Evolutionary conservation across 148 eudicot species (phyloP), one percentile per base, ranked within the genome.

Genomic region (Camellia lanceoleosa): DNA sequence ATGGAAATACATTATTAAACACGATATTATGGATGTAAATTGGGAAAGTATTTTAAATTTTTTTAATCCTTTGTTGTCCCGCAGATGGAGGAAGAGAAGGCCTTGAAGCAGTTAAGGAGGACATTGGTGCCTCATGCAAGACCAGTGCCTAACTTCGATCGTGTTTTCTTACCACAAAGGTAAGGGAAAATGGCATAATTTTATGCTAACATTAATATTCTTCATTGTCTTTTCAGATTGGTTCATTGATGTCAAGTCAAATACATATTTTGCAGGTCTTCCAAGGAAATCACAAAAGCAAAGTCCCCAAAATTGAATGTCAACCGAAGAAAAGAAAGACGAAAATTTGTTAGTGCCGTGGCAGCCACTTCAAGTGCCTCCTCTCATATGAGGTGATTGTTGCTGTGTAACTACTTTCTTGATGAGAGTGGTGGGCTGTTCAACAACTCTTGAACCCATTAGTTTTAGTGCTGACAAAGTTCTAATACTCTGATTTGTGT

Each of bases 21-120:
- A 30, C 38, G 38, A 14, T 46, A 15, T n/a, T n/a, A 47, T 7
- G 7, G 13, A 47, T 71, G 18, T n/a, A n/a, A 5, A 7, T 9
- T 73, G n/a, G 23, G 62, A 13, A 54, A 10, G 61, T 63, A 62
- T 49, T 54, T 30, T 23, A 43, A 56, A 60, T 54, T 71, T 30
- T 30, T 30, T 30, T 68, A n/a, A 8, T 19, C 18, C 14, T n/a
- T 67, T 46, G 60, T 66, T 30, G 19, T 41, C 70, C 41, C 73
- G 59, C 83, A 95, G 97, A 92, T 96, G 97, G 99, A 96, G 76
- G 99, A 96, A 77, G 97, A 96, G 87, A 96, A 92, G 83, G 99
- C 99, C 54, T 80, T 96, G 88, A 94, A 96, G 89, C 98, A 94
- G 71, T 64, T 96, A 67, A 85, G 99, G 78, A 94, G 97, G 83